Percentiles rank a stretch among this genome's conserved stretches.
Conservation (phyloP, 768 basidiomycete species). For the Mycena polygramma region DNA sequence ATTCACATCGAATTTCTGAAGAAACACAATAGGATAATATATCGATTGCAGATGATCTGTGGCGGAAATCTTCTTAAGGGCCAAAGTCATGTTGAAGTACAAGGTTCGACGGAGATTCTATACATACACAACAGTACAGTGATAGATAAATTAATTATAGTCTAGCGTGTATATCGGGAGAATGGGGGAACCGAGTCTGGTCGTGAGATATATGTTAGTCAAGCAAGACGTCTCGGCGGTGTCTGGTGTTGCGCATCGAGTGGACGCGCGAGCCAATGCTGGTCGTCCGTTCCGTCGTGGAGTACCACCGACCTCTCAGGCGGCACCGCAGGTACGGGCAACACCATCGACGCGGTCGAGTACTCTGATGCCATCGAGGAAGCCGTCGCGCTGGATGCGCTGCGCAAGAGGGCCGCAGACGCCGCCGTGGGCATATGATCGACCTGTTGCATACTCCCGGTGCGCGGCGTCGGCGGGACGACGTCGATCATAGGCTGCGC, state of each 20-base stretch:
- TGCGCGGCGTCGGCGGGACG: constrained; percentile 17
- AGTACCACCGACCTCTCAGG: not conserved
- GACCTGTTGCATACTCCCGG: not conserved
- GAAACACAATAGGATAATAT: too few relatives aligned
- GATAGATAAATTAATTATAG: too few relatives aligned
- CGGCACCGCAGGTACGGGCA: not conserved
- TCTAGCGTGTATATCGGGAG: too few relatives aligned
- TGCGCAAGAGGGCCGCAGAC: constrained; percentile 7
- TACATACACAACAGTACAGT: too few relatives aligned
- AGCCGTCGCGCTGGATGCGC: constrained; percentile 14
- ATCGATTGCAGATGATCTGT: too few relatives aligned
- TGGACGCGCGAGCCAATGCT: not conserved
- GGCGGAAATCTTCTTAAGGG: too few relatives aligned
- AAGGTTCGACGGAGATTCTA: too few relatives aligned
- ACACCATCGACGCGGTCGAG: constrained; percentile 17
- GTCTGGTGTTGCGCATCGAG: too few relatives aligned
- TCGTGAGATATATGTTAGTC: not conserved
- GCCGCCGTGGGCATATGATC: not conserved
- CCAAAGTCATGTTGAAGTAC: not conserved
- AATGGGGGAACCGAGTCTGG: not conserved
- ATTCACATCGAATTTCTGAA: too few relatives aligned
- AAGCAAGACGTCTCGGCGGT: not conserved
- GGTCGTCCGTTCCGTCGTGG: not conserved
- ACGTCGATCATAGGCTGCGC: constrained; percentile 8
- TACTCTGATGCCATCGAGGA: constrained; percentile 8